Base-by-base conservation (phyloP, 805 yeast genomes). In the Saturnispora silvae region DNA sequence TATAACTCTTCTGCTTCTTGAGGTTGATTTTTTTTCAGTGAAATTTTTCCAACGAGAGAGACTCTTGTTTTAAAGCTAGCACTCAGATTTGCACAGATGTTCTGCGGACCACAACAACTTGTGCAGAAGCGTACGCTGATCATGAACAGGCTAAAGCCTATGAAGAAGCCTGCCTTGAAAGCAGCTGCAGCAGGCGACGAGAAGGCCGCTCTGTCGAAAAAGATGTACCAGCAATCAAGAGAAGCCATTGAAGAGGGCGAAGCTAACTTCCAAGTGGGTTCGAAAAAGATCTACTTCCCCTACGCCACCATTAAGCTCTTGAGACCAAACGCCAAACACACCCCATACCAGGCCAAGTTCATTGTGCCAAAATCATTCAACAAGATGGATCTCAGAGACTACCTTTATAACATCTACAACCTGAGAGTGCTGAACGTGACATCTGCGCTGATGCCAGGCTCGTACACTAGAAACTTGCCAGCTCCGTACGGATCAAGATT, bases 331-430 rank as follows among this genome's bases (percentile, higher is more conserved):
- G 96, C 97, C n/a, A 83, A 83, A 53, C 95, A 84, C 60, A 82
- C 96, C 0, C 99, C 99, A 33, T 87, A 82, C 62, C 96, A 86
- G 60, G 97, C 97, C 34, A 86, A 85, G 57, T 92, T 92, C 60
- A 75, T 83, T 45, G 98, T 94, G 15, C 98, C 99, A 13, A 75
- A 81, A 53, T 75, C 83, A 38, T 87, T 92, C 69, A 92, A 92
- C 66, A 89, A 87, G 58, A 67, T 92, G 63, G 97, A 89, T 58
- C 68, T 92, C 44, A 75, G 98, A 58, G 99, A 92, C 62, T 92
- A 92, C 54, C 67, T 92, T 45, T 92, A 77, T 72, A 77, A 87
- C 50, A 66, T 92, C 4, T 92, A 92, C 53, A 96, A 95, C 2
- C 67, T 92, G 43, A 70, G 96, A 49, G 96, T 94, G 1, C 68